Evolutionary conservation across 2,329 filamentous ascomycete genomes (phyloP).

Genomic region (Penicillium sp.): DNA sequence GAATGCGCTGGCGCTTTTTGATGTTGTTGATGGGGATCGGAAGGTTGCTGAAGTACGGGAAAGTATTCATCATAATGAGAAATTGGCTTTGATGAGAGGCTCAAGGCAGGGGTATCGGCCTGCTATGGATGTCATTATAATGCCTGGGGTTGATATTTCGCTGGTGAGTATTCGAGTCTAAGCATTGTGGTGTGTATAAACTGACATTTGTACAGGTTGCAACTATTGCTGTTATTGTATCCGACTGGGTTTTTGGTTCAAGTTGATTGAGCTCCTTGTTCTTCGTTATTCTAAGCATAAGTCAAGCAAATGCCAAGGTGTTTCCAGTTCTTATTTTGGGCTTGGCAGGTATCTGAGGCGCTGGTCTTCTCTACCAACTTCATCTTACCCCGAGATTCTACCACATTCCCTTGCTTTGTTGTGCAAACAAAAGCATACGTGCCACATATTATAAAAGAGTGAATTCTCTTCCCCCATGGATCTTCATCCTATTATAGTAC

Average conservation of each 20-base stretch:
- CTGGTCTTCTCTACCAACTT: background rate
- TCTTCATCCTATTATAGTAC: background rate
- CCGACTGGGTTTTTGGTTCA: conserved; percentile 20
- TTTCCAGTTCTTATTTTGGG: background rate
- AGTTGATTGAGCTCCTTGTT: background rate
- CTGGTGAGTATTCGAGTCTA: conserved; percentile 15
- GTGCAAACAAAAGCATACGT: background rate
- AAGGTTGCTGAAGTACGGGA: conserved; percentile 21
- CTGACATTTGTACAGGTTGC: conserved; percentile 11
- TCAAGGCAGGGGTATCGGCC: conserved; percentile 19
- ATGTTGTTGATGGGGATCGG: conserved; percentile 23
- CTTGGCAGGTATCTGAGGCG: conserved; percentile 1
- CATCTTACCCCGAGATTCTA: background rate
- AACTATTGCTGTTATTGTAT: conserved; percentile 21
- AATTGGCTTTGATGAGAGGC: conserved; percentile 15
- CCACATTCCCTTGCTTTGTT: background rate
- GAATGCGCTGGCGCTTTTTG: conserved; percentile 14
- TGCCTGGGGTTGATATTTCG: conserved; percentile 25
- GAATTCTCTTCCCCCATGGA: background rate
- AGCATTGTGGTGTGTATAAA: background rate
- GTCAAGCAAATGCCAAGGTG: conserved; percentile 5
- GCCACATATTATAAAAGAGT: background rate
- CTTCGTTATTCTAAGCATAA: background rate
- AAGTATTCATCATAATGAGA: conserved; percentile 23
- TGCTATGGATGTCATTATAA: conserved; percentile 25